Evolutionary conservation across 139 green algal species (phyloP).

Genomic region (Edaphochlamys debaryana): DNA sequence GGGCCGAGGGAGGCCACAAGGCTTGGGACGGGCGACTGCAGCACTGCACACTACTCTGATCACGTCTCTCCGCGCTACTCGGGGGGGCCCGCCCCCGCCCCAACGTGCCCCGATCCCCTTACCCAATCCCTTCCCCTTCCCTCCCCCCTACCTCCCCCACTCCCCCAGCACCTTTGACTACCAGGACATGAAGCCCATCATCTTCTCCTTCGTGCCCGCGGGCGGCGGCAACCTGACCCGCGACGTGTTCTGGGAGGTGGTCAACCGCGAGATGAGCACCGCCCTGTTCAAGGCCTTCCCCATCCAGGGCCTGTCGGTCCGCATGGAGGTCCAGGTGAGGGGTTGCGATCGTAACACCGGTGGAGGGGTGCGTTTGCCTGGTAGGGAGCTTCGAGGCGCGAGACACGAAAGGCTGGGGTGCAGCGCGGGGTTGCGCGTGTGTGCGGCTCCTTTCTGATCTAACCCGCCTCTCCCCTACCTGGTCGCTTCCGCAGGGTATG

Average conservation of each 20-base stretch:
- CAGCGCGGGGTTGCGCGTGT: no score
- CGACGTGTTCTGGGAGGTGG: slow-evolving; percentile 8
- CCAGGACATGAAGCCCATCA: slow-evolving; percentile 8
- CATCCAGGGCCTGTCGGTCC: slow-evolving; percentile 17
- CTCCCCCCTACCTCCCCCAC: background rate
- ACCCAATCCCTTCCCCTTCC: no score
- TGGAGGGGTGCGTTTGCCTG: background rate
- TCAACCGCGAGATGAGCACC: slow-evolving; percentile 4
- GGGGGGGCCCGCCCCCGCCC: no score
- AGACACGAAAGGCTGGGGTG: no score
- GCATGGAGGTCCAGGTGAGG: slow-evolving; percentile 27
- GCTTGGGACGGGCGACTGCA: no score
- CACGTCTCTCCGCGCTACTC: no score
- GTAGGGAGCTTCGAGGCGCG: no score
- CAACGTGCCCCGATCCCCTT: no score
- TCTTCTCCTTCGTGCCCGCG: background rate
- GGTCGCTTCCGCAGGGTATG: slow-evolving; percentile 12
- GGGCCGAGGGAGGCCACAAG: no score
- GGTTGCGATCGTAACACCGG: background rate
- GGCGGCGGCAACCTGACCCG: background rate
- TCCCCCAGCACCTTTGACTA: slow-evolving; percentile 25
- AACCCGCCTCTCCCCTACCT: background rate
- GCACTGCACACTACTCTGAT: no score
- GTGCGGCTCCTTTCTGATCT: no score
- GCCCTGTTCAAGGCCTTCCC: slow-evolving; percentile 15